A percentile compares a stretch with the other conserved stretches of the same genome.
These are phyloP conservation scores for Takashimella tepidaria DNA, from an alignment of 1,284 basidiomycete species.

Conservation along the genomic window DNA sequence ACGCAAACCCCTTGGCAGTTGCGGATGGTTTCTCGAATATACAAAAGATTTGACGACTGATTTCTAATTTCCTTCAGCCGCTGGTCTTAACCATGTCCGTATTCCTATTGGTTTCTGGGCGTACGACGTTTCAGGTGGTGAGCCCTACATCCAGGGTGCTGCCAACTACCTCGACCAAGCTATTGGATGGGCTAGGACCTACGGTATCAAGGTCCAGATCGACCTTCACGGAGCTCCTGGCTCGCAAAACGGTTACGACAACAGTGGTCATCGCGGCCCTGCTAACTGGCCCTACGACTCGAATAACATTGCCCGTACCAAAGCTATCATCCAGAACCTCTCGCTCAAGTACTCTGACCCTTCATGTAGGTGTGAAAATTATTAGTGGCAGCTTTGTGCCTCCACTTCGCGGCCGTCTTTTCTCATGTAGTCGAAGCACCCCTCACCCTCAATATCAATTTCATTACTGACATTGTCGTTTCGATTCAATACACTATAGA, in stretches of 20 bases:
- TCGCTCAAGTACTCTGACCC: slow-evolving; percentile 38
- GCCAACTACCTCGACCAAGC: slow-evolving; percentile 54
- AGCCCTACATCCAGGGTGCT: slow-evolving; percentile 59
- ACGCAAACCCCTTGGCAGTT: not conserved
- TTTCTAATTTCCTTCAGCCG: slow-evolving; percentile 31
- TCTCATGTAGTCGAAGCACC: not conserved
- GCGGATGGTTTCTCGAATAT: not conserved
- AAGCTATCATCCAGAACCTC: slow-evolving; percentile 57
- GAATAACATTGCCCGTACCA: slow-evolving; percentile 64
- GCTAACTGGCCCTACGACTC: slow-evolving; percentile 67
- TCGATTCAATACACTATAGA: slow-evolving; percentile 27
- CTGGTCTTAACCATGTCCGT: slow-evolving; percentile 72
- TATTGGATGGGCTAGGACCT: slow-evolving; percentile 67
- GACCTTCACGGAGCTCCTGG: slow-evolving; percentile 71
- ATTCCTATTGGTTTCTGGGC: slow-evolving; percentile 80
- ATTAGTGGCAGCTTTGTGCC: not conserved
- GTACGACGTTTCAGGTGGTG: slow-evolving; percentile 69
- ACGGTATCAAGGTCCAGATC: slow-evolving; percentile 70
- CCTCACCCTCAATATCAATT: not conserved
- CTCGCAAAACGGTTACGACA: slow-evolving; percentile 73
- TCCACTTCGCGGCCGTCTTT: not conserved
- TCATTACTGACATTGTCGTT: not conserved
- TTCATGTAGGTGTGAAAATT: slow-evolving; percentile 8
- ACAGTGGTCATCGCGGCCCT: slow-evolving; percentile 65
- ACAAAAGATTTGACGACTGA: not conserved